These are phyloP conservation scores for Fusarium foetens DNA, from an alignment of 2,329 filamentous ascomycete genomes.

Conservation along the genomic window DNA sequence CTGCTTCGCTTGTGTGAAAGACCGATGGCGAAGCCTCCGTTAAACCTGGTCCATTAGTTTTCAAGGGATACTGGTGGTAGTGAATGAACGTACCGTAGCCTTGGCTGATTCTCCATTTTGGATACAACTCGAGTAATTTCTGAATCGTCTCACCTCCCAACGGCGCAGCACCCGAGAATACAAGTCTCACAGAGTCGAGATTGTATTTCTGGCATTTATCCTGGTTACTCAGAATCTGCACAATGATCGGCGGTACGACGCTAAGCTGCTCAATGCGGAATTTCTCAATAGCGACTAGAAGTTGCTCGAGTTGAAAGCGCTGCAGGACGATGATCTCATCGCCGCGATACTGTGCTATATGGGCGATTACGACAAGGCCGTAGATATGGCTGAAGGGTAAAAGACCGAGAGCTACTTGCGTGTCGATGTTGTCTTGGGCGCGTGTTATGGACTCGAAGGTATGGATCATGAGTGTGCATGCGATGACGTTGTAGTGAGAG, in stretches of 20 bases:
- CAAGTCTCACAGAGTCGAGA: conserved; percentile 21
- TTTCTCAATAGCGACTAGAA: conserved; percentile 53
- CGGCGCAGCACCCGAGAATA: conserved; percentile 67
- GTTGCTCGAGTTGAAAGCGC: conserved; percentile 76
- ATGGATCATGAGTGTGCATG: conserved; percentile 74
- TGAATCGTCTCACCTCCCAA: conserved; percentile 75
- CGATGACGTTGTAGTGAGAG: conserved; percentile 81
- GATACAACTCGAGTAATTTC: conserved; percentile 70
- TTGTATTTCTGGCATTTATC: conserved; percentile 27
- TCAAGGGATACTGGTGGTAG: fast-evolving
- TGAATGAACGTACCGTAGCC: conserved; percentile 70
- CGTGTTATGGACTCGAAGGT: conserved; percentile 52
- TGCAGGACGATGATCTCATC: conserved; percentile 78
- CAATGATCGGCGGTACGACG: conserved; percentile 32
- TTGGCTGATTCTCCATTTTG: conserved; percentile 73
- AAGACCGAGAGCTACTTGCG: conserved; percentile 68
- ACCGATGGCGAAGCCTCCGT: conserved; percentile 79
- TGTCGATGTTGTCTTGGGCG: conserved; percentile 51
- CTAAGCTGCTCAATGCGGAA: conserved; percentile 34
- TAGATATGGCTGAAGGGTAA: conserved; percentile 87
- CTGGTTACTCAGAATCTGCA: conserved; percentile 15
- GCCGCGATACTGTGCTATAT: conserved; percentile 73
- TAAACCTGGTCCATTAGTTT: conserved; percentile 60
- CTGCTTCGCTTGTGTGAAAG: conserved; percentile 63
- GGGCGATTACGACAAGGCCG: conserved; percentile 75